Conservation (phyloP, 2,329 filamentous ascomycete genomes). For the Colletotrichum melonis region DNA sequence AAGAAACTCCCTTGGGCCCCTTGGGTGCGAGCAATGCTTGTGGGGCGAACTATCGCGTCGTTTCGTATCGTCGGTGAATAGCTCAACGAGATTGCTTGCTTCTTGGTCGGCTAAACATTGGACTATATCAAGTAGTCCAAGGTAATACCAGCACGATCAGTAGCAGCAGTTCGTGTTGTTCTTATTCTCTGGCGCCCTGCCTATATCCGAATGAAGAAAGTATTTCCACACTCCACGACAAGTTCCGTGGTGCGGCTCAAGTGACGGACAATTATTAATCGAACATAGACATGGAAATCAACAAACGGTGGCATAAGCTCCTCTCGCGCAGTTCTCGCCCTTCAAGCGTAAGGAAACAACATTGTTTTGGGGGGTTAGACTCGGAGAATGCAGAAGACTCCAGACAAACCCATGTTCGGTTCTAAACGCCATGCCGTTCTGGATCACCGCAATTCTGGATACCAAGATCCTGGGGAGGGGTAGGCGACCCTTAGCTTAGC, state of each 20-base stretch:
- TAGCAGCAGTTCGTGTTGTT: neutral
- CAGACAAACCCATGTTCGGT: slow-evolving; percentile 22
- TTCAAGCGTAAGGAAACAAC: neutral
- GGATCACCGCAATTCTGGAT: slow-evolving; percentile 10
- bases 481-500: neutral
- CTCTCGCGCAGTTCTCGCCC: slow-evolving; percentile 7
- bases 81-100: neutral
- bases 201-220: neutral
- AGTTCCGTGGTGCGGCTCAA: neutral
- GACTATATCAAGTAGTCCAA: neutral
- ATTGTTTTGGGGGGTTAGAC: neutral
- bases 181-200: neutral
- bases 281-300: neutral
- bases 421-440: neutral
- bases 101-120: neutral
- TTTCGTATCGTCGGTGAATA: neutral
- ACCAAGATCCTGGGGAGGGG: slow-evolving; percentile 6
- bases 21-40: neutral
- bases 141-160: too few species aligned
- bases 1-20: neutral
- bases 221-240: neutral
- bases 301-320: neutral
- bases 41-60: neutral
- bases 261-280: neutral
- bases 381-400: slow-evolving; percentile 3